phyloP scores from a whole-genome alignment of 2,329 filamentous ascomycete species.

The Aspergillus phoenicis region DNA sequence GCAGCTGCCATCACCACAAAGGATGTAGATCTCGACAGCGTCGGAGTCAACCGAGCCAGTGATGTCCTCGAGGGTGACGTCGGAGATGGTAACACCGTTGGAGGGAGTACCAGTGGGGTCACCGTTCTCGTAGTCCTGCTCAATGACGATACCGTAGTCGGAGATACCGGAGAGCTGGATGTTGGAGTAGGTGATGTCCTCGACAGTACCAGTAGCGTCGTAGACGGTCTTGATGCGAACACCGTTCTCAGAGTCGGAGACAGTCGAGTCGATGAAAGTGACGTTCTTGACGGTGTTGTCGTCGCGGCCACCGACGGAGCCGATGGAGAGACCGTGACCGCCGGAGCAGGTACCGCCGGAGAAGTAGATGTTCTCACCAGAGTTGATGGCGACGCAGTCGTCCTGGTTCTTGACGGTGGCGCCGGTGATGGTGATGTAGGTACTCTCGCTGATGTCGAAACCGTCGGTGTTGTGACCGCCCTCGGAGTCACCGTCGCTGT shows the following conservation, averaged over 20 bases:
- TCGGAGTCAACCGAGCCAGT: constrained; percentile 39
- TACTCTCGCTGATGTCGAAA: constrained; percentile 45
- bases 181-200: constrained; percentile 55
- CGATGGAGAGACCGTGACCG: constrained; percentile 60
- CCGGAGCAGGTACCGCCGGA: constrained; percentile 35
- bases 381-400: constrained; percentile 63
- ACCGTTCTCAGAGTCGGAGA: constrained; percentile 58
- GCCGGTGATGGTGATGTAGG: constrained; percentile 53
- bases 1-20: constrained; percentile 58
- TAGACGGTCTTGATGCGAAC: constrained; percentile 62
- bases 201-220: constrained; percentile 55
- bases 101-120: constrained; percentile 44
- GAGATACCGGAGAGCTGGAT: constrained; percentile 52
- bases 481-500: constrained; percentile 55
- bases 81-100: constrained; percentile 45
- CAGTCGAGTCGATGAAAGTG: constrained; percentile 52
- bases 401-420: constrained; percentile 61
- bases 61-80: constrained; percentile 40
- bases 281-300: constrained; percentile 60
- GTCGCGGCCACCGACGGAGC: constrained; percentile 59
- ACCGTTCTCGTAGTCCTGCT: constrained; percentile 61
- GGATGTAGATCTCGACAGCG: constrained; percentile 53
- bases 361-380: constrained; percentile 47
- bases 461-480: constrained; percentile 57
- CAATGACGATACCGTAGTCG: constrained; percentile 56